phyloP scores from a whole-genome alignment of 2,329 filamentous ascomycete species.

The Torrubiellomyces zombiae region DNA sequence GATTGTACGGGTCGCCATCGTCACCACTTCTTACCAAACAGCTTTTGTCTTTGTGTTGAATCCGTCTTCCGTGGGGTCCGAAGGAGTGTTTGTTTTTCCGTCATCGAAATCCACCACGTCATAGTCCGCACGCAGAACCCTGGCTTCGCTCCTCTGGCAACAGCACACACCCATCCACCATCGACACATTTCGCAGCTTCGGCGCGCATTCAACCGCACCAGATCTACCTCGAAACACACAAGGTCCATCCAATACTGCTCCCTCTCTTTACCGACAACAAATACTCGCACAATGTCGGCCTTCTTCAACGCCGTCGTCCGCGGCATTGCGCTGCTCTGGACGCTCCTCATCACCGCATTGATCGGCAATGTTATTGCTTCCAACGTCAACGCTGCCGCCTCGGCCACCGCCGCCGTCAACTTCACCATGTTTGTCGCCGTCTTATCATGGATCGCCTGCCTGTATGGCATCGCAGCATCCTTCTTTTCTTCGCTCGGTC shows the following conservation, averaged over 20 bases:
- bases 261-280: neutral
- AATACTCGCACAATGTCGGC: slow-evolving; percentile 14
- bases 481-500: slow-evolving; percentile 33
- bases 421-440: slow-evolving; percentile 54
- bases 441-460: slow-evolving; percentile 47
- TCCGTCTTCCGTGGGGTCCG: no score
- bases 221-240: no score
- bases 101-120: no score
- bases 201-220: no score
- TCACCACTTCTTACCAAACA: no score
- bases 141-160: no score
- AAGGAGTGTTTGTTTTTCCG: no score
- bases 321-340: slow-evolving; percentile 32
- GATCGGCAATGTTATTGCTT: slow-evolving; percentile 40
- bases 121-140: no score
- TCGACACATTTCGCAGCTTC: no score
- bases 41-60: no score
- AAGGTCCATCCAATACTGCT: neutral
- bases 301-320: slow-evolving; percentile 28
- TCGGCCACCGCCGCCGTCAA: slow-evolving; percentile 34
- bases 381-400: slow-evolving; percentile 25
- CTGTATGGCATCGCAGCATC: slow-evolving; percentile 43
- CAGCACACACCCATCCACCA: no score
- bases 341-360: slow-evolving; percentile 36
- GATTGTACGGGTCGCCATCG: no score